Evolutionary conservation across 2,329 filamentous ascomycete species (phyloP), one percentile per base, ranked within the genome.

Genomic region (Falciphora oryzae): DNA sequence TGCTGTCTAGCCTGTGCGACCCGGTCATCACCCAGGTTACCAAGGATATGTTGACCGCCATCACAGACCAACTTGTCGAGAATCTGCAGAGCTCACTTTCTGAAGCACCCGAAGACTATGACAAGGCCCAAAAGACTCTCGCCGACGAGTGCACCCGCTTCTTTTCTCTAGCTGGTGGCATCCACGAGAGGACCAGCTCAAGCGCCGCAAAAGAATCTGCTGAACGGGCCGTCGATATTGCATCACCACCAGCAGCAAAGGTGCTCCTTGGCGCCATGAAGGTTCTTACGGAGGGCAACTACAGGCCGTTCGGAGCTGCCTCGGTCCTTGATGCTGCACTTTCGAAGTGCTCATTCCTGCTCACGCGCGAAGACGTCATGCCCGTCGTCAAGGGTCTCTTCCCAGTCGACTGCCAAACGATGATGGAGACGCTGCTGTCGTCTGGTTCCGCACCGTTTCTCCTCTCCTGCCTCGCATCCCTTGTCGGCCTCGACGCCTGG

Each of bases 21-120:
- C 65, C 76, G 0, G 75, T 80, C 2, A 69, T 87, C 4, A 74
- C 82, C 0, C 69, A 77, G 3, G 78, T 83, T 0, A 78, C 91
- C 0, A 73, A 79, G 22, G 74, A 80, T 3, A 80, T 88, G 67
- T 95, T 91, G 91, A 74, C 79, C 2, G 78, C 78, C 1, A 75
- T 92, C n/a, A 84, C 85, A 0, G 77, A 84, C 1, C 74, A 81
- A 0, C 77, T 97, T n/a, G 79, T 88, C 31, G 80, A 86, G 38
- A 82, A 84, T 53, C 87, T 97, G 65, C 88, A 87, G 64, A 85
- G 85, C 7, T 96, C 92, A 0, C 82, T 91, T 6, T 92, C 93
- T 0, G 92, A 94, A 72, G 87, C 94, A 65, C 93, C 92, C 0
- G 89, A 89, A 67, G 90, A 92, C 25, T 91, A 91, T 69, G 82